Conservation (phyloP, 2,329 filamentous ascomycete species). For the Arthrobotrys pseudoclavata region DNA sequence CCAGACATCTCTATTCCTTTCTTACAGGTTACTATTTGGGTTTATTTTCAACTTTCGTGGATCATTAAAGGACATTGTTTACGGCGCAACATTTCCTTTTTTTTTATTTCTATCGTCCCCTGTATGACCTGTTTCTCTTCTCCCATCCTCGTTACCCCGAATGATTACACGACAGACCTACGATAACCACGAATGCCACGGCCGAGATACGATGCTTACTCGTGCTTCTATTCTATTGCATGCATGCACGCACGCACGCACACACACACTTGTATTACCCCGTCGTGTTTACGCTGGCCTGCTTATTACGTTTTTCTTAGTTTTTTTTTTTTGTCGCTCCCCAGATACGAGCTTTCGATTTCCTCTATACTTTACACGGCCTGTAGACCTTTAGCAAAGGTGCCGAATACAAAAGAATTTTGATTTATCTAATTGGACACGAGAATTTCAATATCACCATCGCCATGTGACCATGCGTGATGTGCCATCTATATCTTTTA, state of each 20-base stretch:
- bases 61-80: slow-evolving; percentile 44
- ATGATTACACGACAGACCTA: slow-evolving; percentile 59
- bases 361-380: slow-evolving; percentile 5
- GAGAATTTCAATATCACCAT: neutral
- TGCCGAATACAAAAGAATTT: slow-evolving; percentile 24
- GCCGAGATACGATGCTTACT: slow-evolving; percentile 40
- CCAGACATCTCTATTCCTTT: slow-evolving; percentile 25
- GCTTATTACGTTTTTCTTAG: neutral
- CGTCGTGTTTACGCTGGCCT: slow-evolving; percentile 9
- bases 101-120: slow-evolving; percentile 19
- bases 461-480: neutral
- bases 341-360: slow-evolving; percentile 25
- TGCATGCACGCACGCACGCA: neutral
- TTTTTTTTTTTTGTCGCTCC: neutral
- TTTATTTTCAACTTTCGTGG: slow-evolving; percentile 18
- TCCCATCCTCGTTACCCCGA: slow-evolving; percentile 8
- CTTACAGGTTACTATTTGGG: slow-evolving; percentile 7
- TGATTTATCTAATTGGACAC: slow-evolving; percentile 1
- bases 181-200: slow-evolving; percentile 48
- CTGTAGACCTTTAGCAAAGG: slow-evolving; percentile 17
- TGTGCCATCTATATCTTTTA: neutral
- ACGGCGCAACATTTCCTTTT: slow-evolving; percentile 33
- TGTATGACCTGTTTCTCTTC: slow-evolving; percentile 30
- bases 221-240: slow-evolving; percentile 8
- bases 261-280: slow-evolving; percentile 4